Evolutionary conservation across 1,284 basidiomycete species (phyloP).

Genomic region (Gomphus bonarii): DNA sequence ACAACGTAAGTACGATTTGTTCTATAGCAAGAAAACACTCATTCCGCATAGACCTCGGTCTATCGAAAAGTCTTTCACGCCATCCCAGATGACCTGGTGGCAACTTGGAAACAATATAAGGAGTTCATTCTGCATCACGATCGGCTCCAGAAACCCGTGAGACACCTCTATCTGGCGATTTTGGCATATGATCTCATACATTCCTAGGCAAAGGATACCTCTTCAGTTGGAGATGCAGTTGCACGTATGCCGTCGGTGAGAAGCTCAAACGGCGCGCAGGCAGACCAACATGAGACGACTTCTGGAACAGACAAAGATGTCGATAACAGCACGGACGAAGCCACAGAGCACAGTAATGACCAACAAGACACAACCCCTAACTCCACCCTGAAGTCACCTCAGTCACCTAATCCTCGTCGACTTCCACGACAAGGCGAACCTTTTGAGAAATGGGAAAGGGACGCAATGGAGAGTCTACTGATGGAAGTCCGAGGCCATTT

Average conservation of each 20-base stretch:
- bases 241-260: constrained; percentile 49
- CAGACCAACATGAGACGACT: neutral
- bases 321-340: constrained; percentile 3
- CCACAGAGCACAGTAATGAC: constrained; percentile 9
- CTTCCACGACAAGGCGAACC: constrained; percentile 48
- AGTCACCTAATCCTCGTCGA: constrained; percentile 24
- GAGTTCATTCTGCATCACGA: constrained; percentile 74
- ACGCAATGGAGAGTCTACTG: constrained; percentile 81
- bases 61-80: constrained; percentile 90
- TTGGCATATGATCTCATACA: neutral
- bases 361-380: constrained; percentile 7
- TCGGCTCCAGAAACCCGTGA: constrained; percentile 57
- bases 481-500: constrained; percentile 74
- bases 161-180: constrained; percentile 14
- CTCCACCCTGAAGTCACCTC: constrained; percentile 26
- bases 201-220: constrained; percentile 31
- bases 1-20: constrained; percentile 57
- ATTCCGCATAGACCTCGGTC: constrained; percentile 68
- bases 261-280: constrained; percentile 29
- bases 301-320: constrained; percentile 14
- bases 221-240: constrained; percentile 33
- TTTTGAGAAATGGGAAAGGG: constrained; percentile 73
- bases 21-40: constrained; percentile 9
- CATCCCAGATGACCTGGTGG: constrained; percentile 82
- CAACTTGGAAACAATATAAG: constrained; percentile 92